These are phyloP conservation scores for Mastigamoeba balamuthi DNA, from an alignment of 78 protist species.

Conservation along the genomic window DNA sequence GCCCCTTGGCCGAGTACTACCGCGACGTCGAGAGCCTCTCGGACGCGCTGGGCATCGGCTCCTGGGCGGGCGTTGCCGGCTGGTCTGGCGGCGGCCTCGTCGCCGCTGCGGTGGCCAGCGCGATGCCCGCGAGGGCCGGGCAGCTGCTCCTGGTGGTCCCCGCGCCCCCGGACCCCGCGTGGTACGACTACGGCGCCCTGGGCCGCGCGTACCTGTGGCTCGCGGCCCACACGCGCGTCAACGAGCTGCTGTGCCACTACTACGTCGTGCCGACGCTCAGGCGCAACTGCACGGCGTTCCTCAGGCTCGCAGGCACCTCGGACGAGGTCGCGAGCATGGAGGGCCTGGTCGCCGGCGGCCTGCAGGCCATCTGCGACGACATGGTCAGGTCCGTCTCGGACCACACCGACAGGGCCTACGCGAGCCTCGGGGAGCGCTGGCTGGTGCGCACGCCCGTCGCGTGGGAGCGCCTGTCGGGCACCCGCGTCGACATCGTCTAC, in stretches of 20 bases:
- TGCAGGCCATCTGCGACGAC: not conserved
- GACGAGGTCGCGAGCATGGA: not conserved
- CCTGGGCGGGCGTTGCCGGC: not conserved
- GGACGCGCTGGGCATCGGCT: not conserved
- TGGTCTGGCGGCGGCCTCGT: not conserved
- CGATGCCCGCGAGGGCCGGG: not conserved
- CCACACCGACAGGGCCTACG: not conserved
- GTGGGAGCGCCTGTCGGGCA: not conserved
- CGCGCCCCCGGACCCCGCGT: not conserved
- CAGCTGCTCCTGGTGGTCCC: not conserved
- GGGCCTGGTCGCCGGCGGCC: not conserved
- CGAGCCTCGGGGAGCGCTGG: not conserved
- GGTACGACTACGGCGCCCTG: not conserved
- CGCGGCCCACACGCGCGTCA: not conserved
- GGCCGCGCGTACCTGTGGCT: not conserved
- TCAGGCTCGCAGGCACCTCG: not conserved
- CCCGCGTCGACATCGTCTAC: not conserved
- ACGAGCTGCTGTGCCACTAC: not conserved
- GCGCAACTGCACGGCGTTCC: not conserved
- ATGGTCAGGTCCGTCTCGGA: not conserved
- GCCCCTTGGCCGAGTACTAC: not conserved
- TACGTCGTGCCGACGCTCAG: not conserved
- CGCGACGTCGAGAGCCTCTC: not conserved
- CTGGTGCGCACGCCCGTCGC: not conserved
- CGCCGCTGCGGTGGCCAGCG: not conserved